These are phyloP conservation scores for Phytophthora tentaculata DNA, from an alignment of 352 stramenopile species.

Conservation along the genomic window DNA sequence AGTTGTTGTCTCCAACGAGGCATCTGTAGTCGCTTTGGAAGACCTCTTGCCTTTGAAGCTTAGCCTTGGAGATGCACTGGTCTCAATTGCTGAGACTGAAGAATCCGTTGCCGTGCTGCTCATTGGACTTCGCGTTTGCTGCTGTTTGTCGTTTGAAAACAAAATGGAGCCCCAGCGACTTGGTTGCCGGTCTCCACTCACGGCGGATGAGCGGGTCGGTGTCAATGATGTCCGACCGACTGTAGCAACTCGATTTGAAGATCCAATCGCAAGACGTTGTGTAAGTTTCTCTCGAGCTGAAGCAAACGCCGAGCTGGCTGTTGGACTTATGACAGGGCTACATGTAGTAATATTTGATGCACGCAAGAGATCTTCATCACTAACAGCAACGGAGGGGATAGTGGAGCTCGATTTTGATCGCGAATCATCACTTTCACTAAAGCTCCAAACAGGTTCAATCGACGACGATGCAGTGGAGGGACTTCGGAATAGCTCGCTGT, in stretches of 20 bases:
- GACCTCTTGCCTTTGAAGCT: conserved; percentile 22
- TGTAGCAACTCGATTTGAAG: conserved; percentile 23
- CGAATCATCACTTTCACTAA: conserved; percentile 34
- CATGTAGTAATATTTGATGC: conserved; percentile 8
- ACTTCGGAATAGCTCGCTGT: conserved; percentile 49
- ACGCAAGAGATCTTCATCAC: neutral
- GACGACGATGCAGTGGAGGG: conserved; percentile 23
- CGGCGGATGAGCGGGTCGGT: conserved; percentile 26
- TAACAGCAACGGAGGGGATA: neutral
- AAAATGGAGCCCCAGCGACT: conserved; percentile 46
- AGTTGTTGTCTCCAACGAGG: conserved; percentile 9
- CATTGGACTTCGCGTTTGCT: conserved; percentile 40
- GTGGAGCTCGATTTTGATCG: conserved; percentile 2
- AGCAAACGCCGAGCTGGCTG: neutral
- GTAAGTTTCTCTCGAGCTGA: conserved; percentile 39
- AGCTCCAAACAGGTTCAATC: conserved; percentile 9
- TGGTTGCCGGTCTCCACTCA: conserved; percentile 24
- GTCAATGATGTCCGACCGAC: conserved; percentile 33
- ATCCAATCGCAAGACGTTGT: conserved; percentile 43
- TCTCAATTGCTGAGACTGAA: conserved; percentile 11
- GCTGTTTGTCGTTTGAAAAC: conserved; percentile 39
- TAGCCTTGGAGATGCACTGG: conserved; percentile 15
- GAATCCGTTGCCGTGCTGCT: conserved; percentile 27
- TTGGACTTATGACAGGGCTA: conserved; percentile 20
- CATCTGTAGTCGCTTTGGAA: conserved; percentile 21